phyloP scores from a whole-genome alignment of 2,329 filamentous ascomycete species.

The Aspergillus vadensis region DNA sequence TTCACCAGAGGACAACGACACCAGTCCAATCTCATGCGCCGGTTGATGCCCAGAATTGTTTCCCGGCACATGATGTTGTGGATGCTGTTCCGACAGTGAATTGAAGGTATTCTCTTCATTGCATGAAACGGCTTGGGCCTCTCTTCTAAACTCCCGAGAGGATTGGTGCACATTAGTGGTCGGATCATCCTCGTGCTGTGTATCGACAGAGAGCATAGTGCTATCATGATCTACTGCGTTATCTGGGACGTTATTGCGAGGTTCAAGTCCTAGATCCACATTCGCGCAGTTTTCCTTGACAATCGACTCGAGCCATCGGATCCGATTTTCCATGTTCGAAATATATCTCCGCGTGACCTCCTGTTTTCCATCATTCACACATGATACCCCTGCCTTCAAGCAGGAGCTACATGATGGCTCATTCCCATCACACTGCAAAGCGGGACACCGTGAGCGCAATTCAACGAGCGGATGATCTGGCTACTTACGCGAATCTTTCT shows the following conservation, averaged over 20 bases:
- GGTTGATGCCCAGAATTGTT: constrained; percentile 11
- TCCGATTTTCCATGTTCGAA: constrained; percentile 43
- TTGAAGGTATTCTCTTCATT: background rate
- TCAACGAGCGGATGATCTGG: background rate
- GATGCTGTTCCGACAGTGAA: background rate
- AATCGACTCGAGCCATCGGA: constrained; percentile 52
- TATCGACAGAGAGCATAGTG: background rate
- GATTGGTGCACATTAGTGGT: background rate
- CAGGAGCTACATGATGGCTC: constrained; percentile 49
- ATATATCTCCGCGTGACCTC: constrained; percentile 47
- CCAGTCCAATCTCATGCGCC: constrained; percentile 57
- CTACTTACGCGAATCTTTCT: constrained; percentile 53
- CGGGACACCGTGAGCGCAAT: constrained; percentile 1
- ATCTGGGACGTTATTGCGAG: background rate
- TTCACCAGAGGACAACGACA: constrained; percentile 53
- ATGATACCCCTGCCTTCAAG: constrained; percentile 44
- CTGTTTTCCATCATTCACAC: constrained; percentile 50
- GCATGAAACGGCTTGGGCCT: background rate
- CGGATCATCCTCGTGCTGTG: background rate
- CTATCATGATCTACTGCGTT: constrained; percentile 1
- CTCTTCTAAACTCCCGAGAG: background rate
- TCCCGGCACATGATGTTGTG: too few relatives aligned
- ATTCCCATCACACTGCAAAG: constrained; percentile 48
- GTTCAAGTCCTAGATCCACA: constrained; percentile 40
- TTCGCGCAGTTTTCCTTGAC: constrained; percentile 47